Conservation (phyloP, 805 yeast genomes). For the Candida quercuum region DNA sequence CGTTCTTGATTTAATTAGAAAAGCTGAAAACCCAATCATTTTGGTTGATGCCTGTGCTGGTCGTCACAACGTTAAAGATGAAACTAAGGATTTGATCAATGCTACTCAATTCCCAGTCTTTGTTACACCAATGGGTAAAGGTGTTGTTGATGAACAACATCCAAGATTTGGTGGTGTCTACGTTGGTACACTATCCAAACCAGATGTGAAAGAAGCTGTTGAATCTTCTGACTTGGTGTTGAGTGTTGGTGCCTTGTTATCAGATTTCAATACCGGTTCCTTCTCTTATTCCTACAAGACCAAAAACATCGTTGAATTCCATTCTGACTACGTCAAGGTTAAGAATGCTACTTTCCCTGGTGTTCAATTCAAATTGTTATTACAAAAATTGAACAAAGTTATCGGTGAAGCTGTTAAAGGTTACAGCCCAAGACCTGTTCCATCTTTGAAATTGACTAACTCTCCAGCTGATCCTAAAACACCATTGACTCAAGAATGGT, state of each 20-base stretch:
- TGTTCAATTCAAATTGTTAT: conserved; percentile 60
- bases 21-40: conserved; percentile 65
- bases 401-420: conserved; percentile 34
- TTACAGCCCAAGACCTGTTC: conserved; percentile 52
- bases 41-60: conserved; percentile 85
- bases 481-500: conserved; percentile 58
- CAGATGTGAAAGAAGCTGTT: conserved; percentile 66
- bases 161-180: conserved; percentile 80
- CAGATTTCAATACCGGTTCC: conserved; percentile 89
- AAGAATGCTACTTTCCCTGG: conserved; percentile 67
- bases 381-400: conserved; percentile 36
- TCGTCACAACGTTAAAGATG: conserved; percentile 65
- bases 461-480: conserved; percentile 38
- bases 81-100: conserved; percentile 56
- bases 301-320: conserved; percentile 72
- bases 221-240: conserved; percentile 71
- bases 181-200: conserved; percentile 74
- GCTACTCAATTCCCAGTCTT: conserved; percentile 75
- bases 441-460: conserved; percentile 42
- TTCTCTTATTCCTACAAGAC: conserved; percentile 73
- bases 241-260: conserved; percentile 76
- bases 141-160: conserved; percentile 66
- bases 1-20: conserved; percentile 45
- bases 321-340: conserved; percentile 69
- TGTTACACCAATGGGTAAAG: conserved; percentile 90